Conservation (phyloP, 139 green algal genomes). For the Tetradesmus lagerheimii region DNA sequence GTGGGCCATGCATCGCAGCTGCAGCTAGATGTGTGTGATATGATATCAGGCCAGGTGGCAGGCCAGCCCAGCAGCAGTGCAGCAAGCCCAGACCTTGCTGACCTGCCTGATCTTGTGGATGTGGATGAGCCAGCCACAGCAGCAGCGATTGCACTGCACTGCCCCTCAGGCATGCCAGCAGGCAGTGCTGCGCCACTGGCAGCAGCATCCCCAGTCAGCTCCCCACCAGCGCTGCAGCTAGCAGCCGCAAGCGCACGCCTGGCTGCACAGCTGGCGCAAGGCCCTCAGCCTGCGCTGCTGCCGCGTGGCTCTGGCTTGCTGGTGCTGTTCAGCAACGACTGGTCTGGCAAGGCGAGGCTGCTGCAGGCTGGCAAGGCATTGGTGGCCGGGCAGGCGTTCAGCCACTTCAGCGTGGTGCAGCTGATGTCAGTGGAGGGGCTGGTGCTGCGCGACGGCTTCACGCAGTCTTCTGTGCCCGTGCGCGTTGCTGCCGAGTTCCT, state of each 20-base stretch:
- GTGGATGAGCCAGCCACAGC: not conserved
- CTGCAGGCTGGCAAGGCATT: not conserved
- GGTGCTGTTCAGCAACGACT: not conserved
- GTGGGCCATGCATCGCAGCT: not conserved
- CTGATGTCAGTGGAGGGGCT: constrained; percentile 9
- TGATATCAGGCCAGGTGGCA: too few species aligned
- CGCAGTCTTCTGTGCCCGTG: not conserved
- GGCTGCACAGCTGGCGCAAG: not conserved
- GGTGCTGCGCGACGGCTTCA: not conserved
- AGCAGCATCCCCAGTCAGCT: not conserved
- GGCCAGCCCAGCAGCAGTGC: not conserved
- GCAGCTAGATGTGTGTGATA: not conserved
- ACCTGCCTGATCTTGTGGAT: not conserved
- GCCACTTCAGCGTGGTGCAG: constrained; percentile 17
- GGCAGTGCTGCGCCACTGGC: not conserved
- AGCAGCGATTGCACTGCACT: not conserved
- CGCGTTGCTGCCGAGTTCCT: constrained; percentile 8
- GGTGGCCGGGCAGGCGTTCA: not conserved
- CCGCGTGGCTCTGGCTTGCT: not conserved
- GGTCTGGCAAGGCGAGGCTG: not conserved
- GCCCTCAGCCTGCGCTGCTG: not conserved
- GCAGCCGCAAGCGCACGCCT: not conserved
- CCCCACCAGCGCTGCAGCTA: not conserved
- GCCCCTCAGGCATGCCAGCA: not conserved
- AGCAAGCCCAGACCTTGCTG: not conserved